Base-by-base conservation (phyloP, 768 basidiomycete species). In the Exsudoporus frostii region DNA sequence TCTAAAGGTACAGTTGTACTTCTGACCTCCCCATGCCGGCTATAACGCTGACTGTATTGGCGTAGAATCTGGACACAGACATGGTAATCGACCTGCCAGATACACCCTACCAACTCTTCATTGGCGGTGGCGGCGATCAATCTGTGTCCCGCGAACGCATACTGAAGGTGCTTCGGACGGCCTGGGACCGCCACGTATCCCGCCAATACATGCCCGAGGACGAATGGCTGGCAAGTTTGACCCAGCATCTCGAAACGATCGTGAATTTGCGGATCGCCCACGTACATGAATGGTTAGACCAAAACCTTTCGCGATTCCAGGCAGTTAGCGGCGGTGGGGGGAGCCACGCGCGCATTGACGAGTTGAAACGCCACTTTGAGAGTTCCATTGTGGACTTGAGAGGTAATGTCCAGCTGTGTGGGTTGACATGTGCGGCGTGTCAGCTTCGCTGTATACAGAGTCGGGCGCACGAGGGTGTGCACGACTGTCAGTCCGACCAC, bases 21-120 rank as follows among this genome's bases (percentile, higher is more conserved):
- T 11, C 3, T 20, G 5, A 6, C 15, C 1, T 45, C 10, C 4
- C 0, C 2, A 15, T 8, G 1, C 7, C 24, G 1, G 3, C 4
- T 4, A 33, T 7, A 19, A 42, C 1, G 14, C 48, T 50, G 14
- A 50, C 11, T 30, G 20, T 15, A 0, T 48, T 22, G 20, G 3
- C 7, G 0, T 25, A 82, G 83, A 82, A 83, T 59, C 60, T 83
- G 43, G 82, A 84, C 51, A 80, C 76, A 7, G 79, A 80, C 50
- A 42, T 61, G 7, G 54, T 67, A 1, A 69, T 84, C 15, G 69
- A 73, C 0, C 45, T 57, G 13, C 58, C 65, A 5, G 80, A 81
- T 55, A 72, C 73, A 5, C n/a, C 50, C 1, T 52, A 72, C 5
- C 60, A 59, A 4, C 75, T 81, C 46, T 75, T 71, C 60, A 62